Conservation (phyloP, 192 early-diverging fungal genomes). For the Podila minutissima region DNA sequence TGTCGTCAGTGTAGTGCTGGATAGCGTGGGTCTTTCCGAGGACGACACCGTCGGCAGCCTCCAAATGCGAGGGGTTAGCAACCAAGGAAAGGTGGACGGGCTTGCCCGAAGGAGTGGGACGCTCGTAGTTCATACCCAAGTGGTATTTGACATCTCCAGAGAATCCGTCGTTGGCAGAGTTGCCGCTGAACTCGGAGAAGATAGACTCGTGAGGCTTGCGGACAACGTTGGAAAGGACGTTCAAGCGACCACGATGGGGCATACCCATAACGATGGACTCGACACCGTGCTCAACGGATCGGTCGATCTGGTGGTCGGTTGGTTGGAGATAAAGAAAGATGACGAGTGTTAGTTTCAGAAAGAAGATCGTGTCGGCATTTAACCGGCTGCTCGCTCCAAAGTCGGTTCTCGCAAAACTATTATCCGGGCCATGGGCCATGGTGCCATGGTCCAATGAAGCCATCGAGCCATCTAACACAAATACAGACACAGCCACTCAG, state of each 20-base stretch:
- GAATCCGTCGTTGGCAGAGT: conserved; percentile 87
- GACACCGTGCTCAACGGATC: conserved; percentile 93
- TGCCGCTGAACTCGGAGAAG: conserved; percentile 97
- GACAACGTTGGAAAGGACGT: conserved; percentile 99
- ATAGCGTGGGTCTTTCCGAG: conserved; percentile 96
- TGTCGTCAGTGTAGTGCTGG: conserved; percentile 93
- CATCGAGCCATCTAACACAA: too few relatives aligned
- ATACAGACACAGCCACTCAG: too few relatives aligned
- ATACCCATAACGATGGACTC: conserved; percentile 98
- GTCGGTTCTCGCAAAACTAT: too few relatives aligned
- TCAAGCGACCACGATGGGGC: conserved; percentile 99
- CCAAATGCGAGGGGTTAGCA: conserved; percentile 99
- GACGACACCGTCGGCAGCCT: conserved; percentile 98
- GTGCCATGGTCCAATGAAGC: too few relatives aligned
- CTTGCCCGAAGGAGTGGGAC: conserved; percentile 96
- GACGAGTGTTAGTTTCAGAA: too few relatives aligned
- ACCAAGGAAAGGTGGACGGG: conserved; percentile 97
- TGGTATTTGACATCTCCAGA: conserved; percentile 98
- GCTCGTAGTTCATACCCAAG: conserved; percentile 94
- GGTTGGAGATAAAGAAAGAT: too few relatives aligned
- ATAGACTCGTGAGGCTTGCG: conserved; percentile 98
- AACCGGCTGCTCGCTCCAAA: too few relatives aligned
- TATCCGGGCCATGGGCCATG: too few relatives aligned
- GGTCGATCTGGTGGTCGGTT: conserved; percentile 77
- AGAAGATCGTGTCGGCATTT: too few relatives aligned